Conservation (phyloP, 2,329 filamentous ascomycete species). For the Hysterium pulicare region DNA sequence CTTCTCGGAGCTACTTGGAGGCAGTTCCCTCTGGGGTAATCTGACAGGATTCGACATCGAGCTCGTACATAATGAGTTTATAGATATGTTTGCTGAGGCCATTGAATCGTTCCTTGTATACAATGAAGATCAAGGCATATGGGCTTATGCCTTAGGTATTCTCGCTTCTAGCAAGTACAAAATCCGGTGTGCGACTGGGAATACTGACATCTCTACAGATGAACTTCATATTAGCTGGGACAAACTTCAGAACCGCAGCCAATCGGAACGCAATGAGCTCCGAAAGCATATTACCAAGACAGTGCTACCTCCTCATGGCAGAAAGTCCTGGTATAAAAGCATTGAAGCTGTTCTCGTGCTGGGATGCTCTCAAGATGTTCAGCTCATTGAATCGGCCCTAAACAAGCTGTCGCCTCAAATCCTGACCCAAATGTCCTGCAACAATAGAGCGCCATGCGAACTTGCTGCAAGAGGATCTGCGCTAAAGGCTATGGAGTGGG, state of each 20-base stretch:
- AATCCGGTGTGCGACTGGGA: background rate
- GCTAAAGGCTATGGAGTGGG: background rate
- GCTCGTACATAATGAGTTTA: background rate
- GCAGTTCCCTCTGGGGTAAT: background rate
- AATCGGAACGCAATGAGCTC: background rate
- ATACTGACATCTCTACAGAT: background rate
- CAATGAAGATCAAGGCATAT: background rate
- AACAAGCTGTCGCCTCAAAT: background rate
- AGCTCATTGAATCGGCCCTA: background rate
- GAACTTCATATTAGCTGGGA: background rate
- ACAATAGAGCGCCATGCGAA: background rate
- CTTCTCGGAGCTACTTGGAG: background rate
- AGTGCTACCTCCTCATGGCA: background rate
- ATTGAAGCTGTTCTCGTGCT: background rate
- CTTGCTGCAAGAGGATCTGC: background rate
- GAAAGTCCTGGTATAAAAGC: background rate
- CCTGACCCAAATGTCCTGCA: background rate
- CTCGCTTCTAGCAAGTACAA: background rate
- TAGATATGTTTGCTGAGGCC: background rate
- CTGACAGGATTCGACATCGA: background rate
- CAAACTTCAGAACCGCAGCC: background rate
- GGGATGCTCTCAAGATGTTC: background rate
- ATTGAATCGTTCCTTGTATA: background rate
- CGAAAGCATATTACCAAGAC: background rate
- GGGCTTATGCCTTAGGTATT: background rate